Base-by-base conservation (phyloP, 768 basidiomycete genomes). In the Leccinellum rugosiceps region DNA sequence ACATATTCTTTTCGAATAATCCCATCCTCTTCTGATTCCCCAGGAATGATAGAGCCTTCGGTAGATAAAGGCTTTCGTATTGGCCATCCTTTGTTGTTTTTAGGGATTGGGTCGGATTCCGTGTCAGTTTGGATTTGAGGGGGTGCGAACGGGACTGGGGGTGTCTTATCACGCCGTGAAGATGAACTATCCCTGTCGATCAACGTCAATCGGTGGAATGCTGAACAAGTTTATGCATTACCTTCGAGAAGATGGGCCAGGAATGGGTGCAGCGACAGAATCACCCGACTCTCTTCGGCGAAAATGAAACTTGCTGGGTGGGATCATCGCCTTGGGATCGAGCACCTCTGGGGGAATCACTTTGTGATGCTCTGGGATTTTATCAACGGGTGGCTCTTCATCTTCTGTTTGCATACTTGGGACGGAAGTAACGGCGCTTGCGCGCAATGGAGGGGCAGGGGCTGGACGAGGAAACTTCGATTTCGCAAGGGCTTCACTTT, bases 1-100 rank as follows among this genome's bases (percentile, higher is more conserved):
- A 98, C 96, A 64, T 99, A 99, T 66, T 98, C 96, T 60, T 85
- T 81, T 52, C 88, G 80, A 50, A 92, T 77, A 50, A 86, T 76
- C 0, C 88, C 88, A 66, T 92, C 90, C 67, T 92, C 90, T 65
- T 92, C 90, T 0, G 86, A 88, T 69, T 92, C 90, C 3, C 90
- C 90, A 11, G 90, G 90, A 52, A 91, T 91, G 56, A 82, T 71
- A 0, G 89, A 90, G 2, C 80, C 84, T 38, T 83, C 80, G 41
- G 85, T 83, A 0, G 83, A 75, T 3, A 81, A 62, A 6, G 68
- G 66, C 31, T 66, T 75, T 0, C 48, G 58, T 21, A 30, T 19
- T 2, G 52, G 44, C 35, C 63, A 60, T 30, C 45, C 50, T 60
- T 67, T 64, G 23, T 51, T 55, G 21, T 65, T 60, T 35, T 41